Evolutionary conservation across 2,329 filamentous ascomycete species (phyloP).

Genomic region (Botryotinia calthae): DNA sequence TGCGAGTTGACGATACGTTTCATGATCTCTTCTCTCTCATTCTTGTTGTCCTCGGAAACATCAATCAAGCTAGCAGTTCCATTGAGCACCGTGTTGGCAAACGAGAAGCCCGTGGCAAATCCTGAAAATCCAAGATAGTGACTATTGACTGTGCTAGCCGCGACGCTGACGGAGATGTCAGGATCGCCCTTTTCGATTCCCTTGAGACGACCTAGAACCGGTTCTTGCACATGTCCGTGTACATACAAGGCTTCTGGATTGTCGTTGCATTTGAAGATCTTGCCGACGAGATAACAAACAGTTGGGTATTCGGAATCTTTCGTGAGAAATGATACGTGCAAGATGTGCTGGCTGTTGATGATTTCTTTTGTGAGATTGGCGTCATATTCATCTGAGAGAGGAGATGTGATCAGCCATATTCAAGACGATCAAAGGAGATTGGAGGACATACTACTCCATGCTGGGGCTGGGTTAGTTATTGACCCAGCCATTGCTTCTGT

Average conservation of each 20-base stretch:
- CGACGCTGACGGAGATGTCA: not conserved
- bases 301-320: conserved; percentile 2
- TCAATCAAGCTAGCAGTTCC: not conserved
- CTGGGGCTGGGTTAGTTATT: not conserved
- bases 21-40: not conserved
- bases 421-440: not conserved
- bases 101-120: not conserved
- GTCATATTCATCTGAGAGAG: not conserved
- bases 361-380: not conserved
- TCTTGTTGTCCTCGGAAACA: not conserved
- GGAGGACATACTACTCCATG: not conserved
- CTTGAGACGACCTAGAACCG: not conserved
- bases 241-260: not conserved
- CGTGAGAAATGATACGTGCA: not conserved
- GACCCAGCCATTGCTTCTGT: not conserved
- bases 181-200: not conserved
- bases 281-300: not conserved
- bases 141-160: not conserved
- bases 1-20: not conserved
- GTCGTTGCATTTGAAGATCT: not conserved
- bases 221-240: not conserved
- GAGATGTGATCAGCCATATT: not conserved
- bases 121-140: not conserved
- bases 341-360: not conserved
- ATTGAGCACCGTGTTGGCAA: not conserved